A percentile compares a stretch with the other conserved stretches of the same genome.
phyloP scores from a whole-genome alignment of 2,329 filamentous ascomycete genomes.

The Biscogniauxia marginata region DNA sequence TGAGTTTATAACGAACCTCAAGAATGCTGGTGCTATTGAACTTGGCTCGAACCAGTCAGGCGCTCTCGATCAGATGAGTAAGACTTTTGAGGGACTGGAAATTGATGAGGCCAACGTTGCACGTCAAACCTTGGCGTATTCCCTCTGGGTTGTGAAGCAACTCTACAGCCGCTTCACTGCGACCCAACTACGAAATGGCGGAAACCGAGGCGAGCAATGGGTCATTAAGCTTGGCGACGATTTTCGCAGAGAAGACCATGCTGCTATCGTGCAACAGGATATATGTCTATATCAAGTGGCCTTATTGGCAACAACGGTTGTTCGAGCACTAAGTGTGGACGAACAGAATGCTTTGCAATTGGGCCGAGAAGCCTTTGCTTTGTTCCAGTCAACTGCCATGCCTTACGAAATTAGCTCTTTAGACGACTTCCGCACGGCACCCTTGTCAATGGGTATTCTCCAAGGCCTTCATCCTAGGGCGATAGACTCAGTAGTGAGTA shows the following conservation, averaged over 20 bases:
- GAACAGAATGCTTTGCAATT: constrained; percentile 27
- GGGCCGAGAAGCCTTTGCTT: constrained; percentile 20
- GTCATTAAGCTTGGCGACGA: constrained; percentile 17
- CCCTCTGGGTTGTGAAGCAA: constrained; percentile 27
- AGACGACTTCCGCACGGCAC: constrained; percentile 25
- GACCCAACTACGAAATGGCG: not conserved
- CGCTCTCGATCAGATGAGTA: constrained; percentile 2
- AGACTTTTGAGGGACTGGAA: constrained; percentile 11
- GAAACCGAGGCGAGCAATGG: not conserved
- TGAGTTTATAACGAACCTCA: constrained; percentile 9
- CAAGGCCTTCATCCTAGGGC: constrained; percentile 29
- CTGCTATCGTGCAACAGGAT: constrained; percentile 20
- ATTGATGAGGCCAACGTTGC: constrained; percentile 1
- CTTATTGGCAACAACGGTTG: constrained; percentile 26
- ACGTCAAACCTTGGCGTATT: constrained; percentile 25
- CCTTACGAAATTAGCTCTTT: constrained; percentile 14
- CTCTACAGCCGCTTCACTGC: constrained; percentile 30
- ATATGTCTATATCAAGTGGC: constrained; percentile 28
- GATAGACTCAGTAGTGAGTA: constrained; percentile 24
- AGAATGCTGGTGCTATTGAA: constrained; percentile 11
- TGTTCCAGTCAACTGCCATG: constrained; percentile 20
- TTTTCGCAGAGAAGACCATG: constrained; percentile 2
- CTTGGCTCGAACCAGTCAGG: constrained; percentile 14
- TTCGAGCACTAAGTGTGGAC: constrained; percentile 23
- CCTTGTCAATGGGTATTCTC: constrained; percentile 31